Conservation (phyloP, 2,329 filamentous ascomycete genomes). For the Elsinoe australis region DNA sequence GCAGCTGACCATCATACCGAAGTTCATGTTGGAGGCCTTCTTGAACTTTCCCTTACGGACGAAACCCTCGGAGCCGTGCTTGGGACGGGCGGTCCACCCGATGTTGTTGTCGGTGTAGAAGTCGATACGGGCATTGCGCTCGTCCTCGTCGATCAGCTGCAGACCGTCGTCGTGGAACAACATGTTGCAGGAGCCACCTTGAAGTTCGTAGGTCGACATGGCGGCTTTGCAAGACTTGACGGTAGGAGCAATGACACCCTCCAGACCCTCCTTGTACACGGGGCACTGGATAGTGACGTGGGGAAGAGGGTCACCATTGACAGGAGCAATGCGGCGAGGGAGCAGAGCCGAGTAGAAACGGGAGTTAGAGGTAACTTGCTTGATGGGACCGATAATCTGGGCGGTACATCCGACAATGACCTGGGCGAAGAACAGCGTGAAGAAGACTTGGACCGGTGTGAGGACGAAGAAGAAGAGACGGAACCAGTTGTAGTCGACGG, state of each 20-base stretch:
- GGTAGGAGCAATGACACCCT: constrained; percentile 66
- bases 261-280: constrained; percentile 78
- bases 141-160: constrained; percentile 52
- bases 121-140: constrained; percentile 38
- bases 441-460: constrained; percentile 67
- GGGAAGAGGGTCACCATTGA: constrained; percentile 46
- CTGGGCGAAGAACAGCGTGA: constrained; percentile 73
- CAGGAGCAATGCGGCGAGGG: constrained; percentile 50
- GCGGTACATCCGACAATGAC: constrained; percentile 69
- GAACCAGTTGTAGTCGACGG: constrained; percentile 54
- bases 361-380: constrained; percentile 66
- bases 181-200: constrained; percentile 70
- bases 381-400: constrained; percentile 67
- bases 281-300: constrained; percentile 74
- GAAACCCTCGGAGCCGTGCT: constrained; percentile 46
- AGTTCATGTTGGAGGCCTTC: constrained; percentile 68
- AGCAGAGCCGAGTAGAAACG: constrained; percentile 73
- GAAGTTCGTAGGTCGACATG: constrained; percentile 68
- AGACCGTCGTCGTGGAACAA: constrained; percentile 68
- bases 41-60: constrained; percentile 59
- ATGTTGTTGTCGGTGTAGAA: constrained; percentile 46
- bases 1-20: constrained; percentile 54
- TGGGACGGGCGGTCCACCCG: constrained; percentile 44
- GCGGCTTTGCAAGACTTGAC: constrained; percentile 70
- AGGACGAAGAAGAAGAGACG: constrained; percentile 59